Evolutionary conservation across 805 yeast species (phyloP).

Genomic region (Saturnispora zaruensis): DNA sequence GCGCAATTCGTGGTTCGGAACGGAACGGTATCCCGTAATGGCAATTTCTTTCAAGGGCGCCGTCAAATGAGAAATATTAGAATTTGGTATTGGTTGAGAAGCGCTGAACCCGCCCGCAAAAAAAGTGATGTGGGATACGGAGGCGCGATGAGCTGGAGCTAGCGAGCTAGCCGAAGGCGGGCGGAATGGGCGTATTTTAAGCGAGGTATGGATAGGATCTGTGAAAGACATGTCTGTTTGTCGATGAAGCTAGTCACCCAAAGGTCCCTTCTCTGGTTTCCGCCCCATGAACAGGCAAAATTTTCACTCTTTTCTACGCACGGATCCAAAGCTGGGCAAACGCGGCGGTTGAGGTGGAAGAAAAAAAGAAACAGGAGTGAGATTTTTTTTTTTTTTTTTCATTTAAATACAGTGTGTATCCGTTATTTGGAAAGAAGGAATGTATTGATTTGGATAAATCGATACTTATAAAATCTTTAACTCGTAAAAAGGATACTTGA

Average conservation of each 20-base stretch:
- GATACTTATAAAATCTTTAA: not conserved
- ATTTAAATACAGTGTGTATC: not conserved
- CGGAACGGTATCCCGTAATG: not conserved
- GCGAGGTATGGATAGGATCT: too few species aligned
- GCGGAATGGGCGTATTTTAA: too few species aligned
- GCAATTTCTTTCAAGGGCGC: not conserved
- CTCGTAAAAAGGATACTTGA: not conserved
- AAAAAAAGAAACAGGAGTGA: not conserved
- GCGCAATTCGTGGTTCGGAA: constrained; percentile 3
- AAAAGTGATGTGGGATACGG: not conserved
- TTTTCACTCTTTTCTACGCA: not conserved
- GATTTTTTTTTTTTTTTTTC: not conserved
- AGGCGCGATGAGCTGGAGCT: not conserved
- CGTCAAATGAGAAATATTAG: not conserved
- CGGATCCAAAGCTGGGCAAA: not conserved
- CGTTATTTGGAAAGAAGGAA: not conserved
- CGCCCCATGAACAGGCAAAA: too few species aligned
- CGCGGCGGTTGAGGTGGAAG: not conserved
- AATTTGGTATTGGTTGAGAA: not conserved
- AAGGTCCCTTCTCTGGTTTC: too few species aligned
- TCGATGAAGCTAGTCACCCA: too few species aligned
- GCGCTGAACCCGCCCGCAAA: not conserved
- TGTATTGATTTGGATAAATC: not conserved
- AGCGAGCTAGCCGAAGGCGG: too few species aligned
- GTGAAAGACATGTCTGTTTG: too few species aligned